Percentiles rank a stretch among this genome's conserved stretches.
phyloP scores from a whole-genome alignment of 169 alveolate species.

The Perkinsus olseni region DNA sequence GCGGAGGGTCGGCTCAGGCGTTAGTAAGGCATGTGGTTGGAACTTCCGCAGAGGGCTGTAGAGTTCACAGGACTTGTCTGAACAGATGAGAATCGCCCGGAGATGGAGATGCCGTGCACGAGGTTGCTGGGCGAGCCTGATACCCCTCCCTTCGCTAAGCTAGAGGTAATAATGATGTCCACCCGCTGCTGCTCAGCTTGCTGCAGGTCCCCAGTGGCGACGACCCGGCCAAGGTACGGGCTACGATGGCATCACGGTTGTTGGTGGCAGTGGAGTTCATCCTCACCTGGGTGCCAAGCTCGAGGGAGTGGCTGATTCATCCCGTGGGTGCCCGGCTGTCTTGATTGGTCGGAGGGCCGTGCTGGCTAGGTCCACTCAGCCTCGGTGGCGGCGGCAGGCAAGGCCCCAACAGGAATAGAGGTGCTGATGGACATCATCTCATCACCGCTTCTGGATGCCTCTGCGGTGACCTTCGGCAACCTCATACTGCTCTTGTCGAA shows the following conservation, averaged over 20 bases:
- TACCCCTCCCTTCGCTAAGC: neutral
- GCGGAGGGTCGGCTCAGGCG: no score
- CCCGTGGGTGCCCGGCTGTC: neutral
- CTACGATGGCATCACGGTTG: neutral
- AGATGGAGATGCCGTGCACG: neutral
- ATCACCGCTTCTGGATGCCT: neutral
- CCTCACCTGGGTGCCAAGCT: neutral
- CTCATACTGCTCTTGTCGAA: neutral
- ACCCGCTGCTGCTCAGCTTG: neutral
- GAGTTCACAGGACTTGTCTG: neutral
- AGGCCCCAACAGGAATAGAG: neutral
- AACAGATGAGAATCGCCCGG: neutral
- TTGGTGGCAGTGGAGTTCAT: neutral
- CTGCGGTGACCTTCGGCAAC: neutral
- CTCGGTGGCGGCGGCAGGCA: neutral
- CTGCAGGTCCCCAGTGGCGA: neutral
- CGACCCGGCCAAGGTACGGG: neutral
- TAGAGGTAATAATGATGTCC: neutral
- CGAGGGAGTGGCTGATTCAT: neutral
- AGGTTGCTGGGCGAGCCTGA: neutral
- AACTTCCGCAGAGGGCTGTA: no score
- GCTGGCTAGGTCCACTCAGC: neutral
- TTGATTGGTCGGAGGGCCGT: neutral
- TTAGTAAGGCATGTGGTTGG: no score
- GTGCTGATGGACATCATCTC: neutral